These are phyloP conservation scores for Mycoemilia scoparia DNA, from an alignment of 192 early-diverging fungal species.

Conservation along the genomic window DNA sequence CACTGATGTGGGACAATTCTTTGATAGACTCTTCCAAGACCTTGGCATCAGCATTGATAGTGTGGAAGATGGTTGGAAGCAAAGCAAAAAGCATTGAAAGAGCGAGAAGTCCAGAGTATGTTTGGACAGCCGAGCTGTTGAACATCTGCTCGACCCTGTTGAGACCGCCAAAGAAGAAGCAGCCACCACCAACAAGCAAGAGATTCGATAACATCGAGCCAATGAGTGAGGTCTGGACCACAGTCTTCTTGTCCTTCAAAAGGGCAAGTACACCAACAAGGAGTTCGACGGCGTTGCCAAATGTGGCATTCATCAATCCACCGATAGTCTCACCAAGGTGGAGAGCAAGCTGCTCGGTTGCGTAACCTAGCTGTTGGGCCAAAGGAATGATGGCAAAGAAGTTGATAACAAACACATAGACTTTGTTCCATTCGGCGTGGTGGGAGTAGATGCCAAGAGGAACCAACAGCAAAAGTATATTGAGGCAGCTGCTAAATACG, in stretches of 20 bases:
- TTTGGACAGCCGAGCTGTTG: conserved; percentile 51
- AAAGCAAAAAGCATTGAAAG: conserved; percentile 47
- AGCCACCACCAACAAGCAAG: conserved; percentile 68
- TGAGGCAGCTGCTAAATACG: conserved; percentile 39
- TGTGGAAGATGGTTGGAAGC: conserved; percentile 50
- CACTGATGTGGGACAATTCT: conserved; percentile 42
- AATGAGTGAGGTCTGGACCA: conserved; percentile 77
- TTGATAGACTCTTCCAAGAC: conserved; percentile 30
- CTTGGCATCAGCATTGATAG: conserved; percentile 15
- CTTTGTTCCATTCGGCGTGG: conserved; percentile 41
- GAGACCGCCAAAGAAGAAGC: conserved; percentile 72
- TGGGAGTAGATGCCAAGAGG: conserved; percentile 58
- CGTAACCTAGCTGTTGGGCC: conserved; percentile 59
- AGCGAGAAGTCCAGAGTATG: conserved; percentile 45
- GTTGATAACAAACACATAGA: conserved; percentile 61
- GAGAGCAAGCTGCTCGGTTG: conserved; percentile 57
- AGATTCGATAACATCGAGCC: conserved; percentile 84
- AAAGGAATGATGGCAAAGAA: conserved; percentile 82
- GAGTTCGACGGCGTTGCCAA: conserved; percentile 77
- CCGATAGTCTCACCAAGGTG: conserved; percentile 48
- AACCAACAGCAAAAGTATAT: conserved; percentile 53
- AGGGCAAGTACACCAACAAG: conserved; percentile 73
- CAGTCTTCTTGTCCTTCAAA: conserved; percentile 48
- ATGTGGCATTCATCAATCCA: conserved; percentile 60
- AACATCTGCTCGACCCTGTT: conserved; percentile 52